Conservation (phyloP, 371 early-diverging fungal genomes). For the Apophysomyces variabilis region DNA sequence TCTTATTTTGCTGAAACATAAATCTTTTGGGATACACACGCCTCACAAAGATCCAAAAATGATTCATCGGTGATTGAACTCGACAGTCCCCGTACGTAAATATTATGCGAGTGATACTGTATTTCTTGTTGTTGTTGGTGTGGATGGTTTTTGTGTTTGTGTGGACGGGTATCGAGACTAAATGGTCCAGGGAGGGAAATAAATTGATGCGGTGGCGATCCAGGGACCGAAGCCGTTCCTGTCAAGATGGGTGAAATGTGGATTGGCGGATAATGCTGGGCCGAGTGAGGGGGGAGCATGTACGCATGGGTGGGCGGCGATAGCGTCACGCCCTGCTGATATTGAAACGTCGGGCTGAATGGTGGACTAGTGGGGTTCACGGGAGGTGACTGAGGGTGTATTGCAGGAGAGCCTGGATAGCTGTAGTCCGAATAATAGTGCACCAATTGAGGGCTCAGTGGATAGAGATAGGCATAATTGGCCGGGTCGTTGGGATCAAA, state of each 20-base stretch:
- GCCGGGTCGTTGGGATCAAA: conserved; percentile 25
- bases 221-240: conserved; percentile 30
- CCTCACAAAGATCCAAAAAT: conserved; percentile 65
- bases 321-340: conserved; percentile 30
- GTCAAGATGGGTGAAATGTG: conserved; percentile 46
- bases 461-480: conserved; percentile 38
- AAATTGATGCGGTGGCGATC: conserved; percentile 29
- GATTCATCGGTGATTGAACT: conserved; percentile 71
- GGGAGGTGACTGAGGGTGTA: conserved; percentile 51
- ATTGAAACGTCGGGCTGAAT: conserved; percentile 44
- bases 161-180: conserved; percentile 17
- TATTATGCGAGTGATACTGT: conserved; percentile 60
- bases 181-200: conserved; percentile 28
- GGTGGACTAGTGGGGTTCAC: conserved; percentile 51
- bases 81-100: conserved; percentile 84
- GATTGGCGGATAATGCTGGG: conserved; percentile 42
- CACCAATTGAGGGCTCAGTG: conserved; percentile 42
- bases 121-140: conserved; percentile 18
- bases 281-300: conserved; percentile 32
- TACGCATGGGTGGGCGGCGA: conserved; percentile 41
- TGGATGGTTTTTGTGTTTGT: conserved; percentile 10
- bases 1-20: not conserved
- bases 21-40: conserved; percentile 22
- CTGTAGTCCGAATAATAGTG: conserved; percentile 41
- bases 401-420: conserved; percentile 48